phyloP scores from a whole-genome alignment of 1,284 basidiomycete species.

The Ganoderma multipileum region DNA sequence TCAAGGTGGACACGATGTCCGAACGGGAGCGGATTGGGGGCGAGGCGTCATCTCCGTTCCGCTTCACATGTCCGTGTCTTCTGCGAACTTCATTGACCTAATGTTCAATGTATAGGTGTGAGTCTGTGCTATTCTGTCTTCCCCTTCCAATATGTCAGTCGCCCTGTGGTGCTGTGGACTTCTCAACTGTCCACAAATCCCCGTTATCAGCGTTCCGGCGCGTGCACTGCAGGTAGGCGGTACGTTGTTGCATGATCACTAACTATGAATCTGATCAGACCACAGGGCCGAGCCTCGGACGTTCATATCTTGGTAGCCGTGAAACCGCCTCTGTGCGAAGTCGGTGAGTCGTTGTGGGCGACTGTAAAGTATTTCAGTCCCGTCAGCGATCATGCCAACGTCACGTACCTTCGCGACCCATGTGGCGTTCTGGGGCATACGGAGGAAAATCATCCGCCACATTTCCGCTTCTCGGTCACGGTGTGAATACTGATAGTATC shows the following conservation, averaged over 20 bases:
- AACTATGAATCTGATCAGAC: not conserved
- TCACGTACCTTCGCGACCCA: slow-evolving; percentile 7
- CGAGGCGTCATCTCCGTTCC: not conserved
- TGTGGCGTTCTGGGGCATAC: slow-evolving; percentile 12
- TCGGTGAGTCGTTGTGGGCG: slow-evolving; percentile 19
- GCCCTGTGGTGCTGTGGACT: not conserved
- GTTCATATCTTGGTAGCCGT: slow-evolving; percentile 10
- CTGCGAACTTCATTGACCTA: not conserved
- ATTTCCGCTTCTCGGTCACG: not conserved
- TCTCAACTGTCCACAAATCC: slow-evolving; percentile 3
- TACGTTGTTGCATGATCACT: slow-evolving; percentile 25
- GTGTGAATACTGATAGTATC: slow-evolving; percentile 13
- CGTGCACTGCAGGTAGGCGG: slow-evolving; percentile 22
- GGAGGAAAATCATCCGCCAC: not conserved
- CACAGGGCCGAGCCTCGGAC: not conserved
- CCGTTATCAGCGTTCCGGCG: slow-evolving; percentile 24
- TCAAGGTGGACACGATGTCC: not conserved
- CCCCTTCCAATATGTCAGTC: not conserved
- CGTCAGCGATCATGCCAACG: slow-evolving; percentile 16
- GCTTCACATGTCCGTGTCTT: not conserved
- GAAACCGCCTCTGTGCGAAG: slow-evolving; percentile 19
- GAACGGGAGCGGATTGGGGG: not conserved
- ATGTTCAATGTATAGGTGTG: not conserved
- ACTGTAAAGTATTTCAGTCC: slow-evolving; percentile 15
- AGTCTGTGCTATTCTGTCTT: not conserved